Evolutionary conservation across 169 alveolate species (phyloP).

Genomic region (Theileria orientalis): DNA sequence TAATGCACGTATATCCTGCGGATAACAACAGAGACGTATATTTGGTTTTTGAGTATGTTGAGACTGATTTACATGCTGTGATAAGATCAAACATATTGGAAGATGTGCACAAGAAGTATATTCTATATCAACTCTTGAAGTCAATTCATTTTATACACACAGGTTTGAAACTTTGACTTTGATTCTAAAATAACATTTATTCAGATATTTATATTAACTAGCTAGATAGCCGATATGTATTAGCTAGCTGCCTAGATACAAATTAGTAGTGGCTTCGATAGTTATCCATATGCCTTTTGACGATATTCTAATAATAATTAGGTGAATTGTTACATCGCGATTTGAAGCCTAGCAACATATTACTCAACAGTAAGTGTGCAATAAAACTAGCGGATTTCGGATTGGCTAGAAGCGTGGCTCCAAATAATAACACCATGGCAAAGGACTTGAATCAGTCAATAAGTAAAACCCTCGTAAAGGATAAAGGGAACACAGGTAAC

Average conservation of each 20-base stretch:
- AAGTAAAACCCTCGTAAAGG: not conserved
- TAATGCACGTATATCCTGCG: slow-evolving; percentile 91
- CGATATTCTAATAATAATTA: no score
- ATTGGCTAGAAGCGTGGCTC: slow-evolving; percentile 88
- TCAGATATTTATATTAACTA: no score
- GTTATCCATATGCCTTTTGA: no score
- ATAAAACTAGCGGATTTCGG: slow-evolving; percentile 98
- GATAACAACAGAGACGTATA: slow-evolving; percentile 97
- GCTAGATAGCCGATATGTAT: no score
- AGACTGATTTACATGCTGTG: slow-evolving; percentile 98
- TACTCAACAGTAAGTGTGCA: slow-evolving; percentile 95
- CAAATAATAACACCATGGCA: slow-evolving; percentile 43
- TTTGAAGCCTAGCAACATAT: slow-evolving; percentile 96
- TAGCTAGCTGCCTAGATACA: no score
- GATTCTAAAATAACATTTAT: no score
- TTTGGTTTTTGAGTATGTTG: slow-evolving; percentile 96
- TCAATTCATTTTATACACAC: slow-evolving; percentile 91
- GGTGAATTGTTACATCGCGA: slow-evolving; percentile 97
- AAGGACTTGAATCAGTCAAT: slow-evolving; percentile 21
- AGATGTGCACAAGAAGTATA: slow-evolving; percentile 92
- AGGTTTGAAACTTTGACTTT: no score
- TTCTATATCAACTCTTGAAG: slow-evolving; percentile 88
- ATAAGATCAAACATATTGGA: slow-evolving; percentile 96
- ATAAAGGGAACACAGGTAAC: no score
- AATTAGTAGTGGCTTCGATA: no score